Base-by-base conservation (phyloP, 2,329 filamentous ascomycete species). In the Cordyceps javanica region DNA sequence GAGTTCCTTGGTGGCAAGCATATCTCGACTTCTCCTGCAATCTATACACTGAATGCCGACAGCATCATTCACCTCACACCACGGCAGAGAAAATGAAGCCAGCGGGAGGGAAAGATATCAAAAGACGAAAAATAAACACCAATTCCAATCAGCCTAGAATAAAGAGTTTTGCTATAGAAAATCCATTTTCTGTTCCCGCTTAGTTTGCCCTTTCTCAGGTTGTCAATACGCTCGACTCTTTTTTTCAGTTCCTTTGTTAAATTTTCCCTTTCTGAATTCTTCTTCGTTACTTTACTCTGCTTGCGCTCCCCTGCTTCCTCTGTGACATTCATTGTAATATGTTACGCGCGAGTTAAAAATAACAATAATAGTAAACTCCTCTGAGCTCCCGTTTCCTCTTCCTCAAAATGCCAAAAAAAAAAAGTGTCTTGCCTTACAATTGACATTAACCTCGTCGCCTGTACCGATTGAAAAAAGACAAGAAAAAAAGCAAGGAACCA, bases 181-280 rank as follows among this genome's bases (percentile, higher is more conserved):
- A 51, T 51, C 34, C 25, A 5, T 50, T 14, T n/a, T 16, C 13
- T 52, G 26, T 41, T 26, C 14, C 50, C n/a, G n/a, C 9, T 28
- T 52, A 19, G 19, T 42, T 14, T 13, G 10, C 23, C 14, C 13
- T 21, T n/a, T n/a, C 30, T 23, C 13, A 38, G 30, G 26, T 53
- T 46, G 28, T 55, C 23, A 55, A 55, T 55, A 55, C 52, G 52
- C 52, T 41, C 26, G 39, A 21, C 11, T 46, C 46, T 53, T 36
- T 28, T n/a, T n/a, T n/a, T n/a, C n/a, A n/a, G n/a, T n/a, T n/a
- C n/a, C n/a, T n/a, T n/a, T n/a, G n/a, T n/a, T n/a, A n/a, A n/a
- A n/a, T n/a, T n/a, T n/a, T n/a, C n/a, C n/a, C n/a, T n/a, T n/a
- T n/a, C n/a, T n/a, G n/a, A 28, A 45, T 55, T 32, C 30, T 30